These are phyloP conservation scores for Trichocladium uniseriatum DNA, from an alignment of 495 filamentous ascomycete species.

Conservation along the genomic window DNA sequence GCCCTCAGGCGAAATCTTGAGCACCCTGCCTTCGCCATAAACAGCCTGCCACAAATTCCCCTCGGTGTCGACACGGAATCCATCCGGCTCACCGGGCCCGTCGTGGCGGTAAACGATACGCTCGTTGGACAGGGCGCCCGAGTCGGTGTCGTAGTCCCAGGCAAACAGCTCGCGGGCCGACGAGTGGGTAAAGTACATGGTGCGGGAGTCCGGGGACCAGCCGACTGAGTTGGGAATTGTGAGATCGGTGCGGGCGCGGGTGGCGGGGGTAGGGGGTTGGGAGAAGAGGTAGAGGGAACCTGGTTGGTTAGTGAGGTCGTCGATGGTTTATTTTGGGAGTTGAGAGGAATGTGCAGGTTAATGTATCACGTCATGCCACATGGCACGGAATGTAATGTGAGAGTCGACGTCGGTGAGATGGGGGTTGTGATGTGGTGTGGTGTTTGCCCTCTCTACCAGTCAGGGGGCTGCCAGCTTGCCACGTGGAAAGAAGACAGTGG, in stretches of 20 bases:
- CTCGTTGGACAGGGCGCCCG: conserved; percentile 56
- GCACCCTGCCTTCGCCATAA: conserved; percentile 58
- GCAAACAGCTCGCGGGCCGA: conserved; percentile 61
- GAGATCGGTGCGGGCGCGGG: conserved; percentile 24
- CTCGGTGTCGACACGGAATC: conserved; percentile 61
- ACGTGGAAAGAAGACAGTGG: conserved; percentile 16
- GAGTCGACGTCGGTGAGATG: too few relatives aligned
- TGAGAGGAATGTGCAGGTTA: too few relatives aligned
- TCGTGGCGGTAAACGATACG: conserved; percentile 57
- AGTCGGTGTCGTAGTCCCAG: conserved; percentile 60
- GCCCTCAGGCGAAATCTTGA: conserved; percentile 57
- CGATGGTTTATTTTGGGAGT: too few relatives aligned
- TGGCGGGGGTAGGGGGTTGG: conserved; percentile 9
- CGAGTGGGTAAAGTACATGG: conserved; percentile 77
- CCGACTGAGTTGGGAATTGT: conserved; percentile 84
- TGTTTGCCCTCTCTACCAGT: background rate
- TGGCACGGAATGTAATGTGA: too few relatives aligned
- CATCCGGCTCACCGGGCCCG: conserved; percentile 59
- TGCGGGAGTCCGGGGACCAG: conserved; percentile 61
- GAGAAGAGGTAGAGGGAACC: conserved; percentile 36
- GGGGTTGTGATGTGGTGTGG: background rate
- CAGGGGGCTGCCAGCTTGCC: too few relatives aligned
- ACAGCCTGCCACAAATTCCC: conserved; percentile 73
- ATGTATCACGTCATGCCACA: too few relatives aligned
- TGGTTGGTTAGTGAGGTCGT: conserved; percentile 8